Conservation (phyloP, 192 early-diverging fungal species). For the Lobulomyces angularis region DNA sequence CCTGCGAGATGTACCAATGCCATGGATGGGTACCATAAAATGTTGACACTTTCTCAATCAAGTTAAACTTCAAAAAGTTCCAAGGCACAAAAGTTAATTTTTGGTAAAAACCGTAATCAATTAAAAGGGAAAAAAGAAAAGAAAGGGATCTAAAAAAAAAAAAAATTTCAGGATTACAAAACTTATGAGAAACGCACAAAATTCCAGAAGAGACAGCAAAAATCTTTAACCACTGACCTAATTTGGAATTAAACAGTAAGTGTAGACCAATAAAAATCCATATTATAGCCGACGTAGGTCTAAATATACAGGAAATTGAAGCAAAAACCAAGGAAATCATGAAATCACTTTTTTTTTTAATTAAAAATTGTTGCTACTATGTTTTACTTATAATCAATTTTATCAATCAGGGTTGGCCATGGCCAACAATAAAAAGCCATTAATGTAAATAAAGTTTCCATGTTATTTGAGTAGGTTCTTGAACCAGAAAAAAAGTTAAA, state of each 20-base stretch:
- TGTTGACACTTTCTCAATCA: slow-evolving; percentile 59
- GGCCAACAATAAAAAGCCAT: slow-evolving; percentile 82
- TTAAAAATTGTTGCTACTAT: slow-evolving; percentile 7
- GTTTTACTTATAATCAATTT: background rate
- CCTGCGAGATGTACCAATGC: slow-evolving; percentile 83
- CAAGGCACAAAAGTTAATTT: slow-evolving; percentile 58
- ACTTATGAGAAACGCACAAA: slow-evolving; percentile 7
- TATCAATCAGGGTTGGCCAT: slow-evolving; percentile 17
- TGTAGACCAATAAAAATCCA: slow-evolving; percentile 67
- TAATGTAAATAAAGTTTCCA: slow-evolving; percentile 65
- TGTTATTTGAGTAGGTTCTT: slow-evolving; percentile 53
- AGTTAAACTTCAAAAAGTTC: slow-evolving; percentile 74
- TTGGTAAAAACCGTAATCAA: slow-evolving; percentile 65
- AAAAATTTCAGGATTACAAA: slow-evolving; percentile 6
- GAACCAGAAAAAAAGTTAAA: slow-evolving; percentile 49
- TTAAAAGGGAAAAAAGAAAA: slow-evolving; percentile 25
- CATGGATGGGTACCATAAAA: slow-evolving; percentile 90
- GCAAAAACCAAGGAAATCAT: slow-evolving; percentile 52
- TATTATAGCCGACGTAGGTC: slow-evolving; percentile 77
- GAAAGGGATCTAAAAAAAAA: slow-evolving; percentile 20
- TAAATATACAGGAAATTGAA: slow-evolving; percentile 65
- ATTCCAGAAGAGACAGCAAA: slow-evolving; percentile 20
- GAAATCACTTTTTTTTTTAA: slow-evolving; percentile 17
- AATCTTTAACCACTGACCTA: slow-evolving; percentile 16
- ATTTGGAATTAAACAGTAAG: slow-evolving; percentile 26